phyloP scores from a whole-genome alignment of 768 basidiomycete species.

The Tricholoma flavovirens region DNA sequence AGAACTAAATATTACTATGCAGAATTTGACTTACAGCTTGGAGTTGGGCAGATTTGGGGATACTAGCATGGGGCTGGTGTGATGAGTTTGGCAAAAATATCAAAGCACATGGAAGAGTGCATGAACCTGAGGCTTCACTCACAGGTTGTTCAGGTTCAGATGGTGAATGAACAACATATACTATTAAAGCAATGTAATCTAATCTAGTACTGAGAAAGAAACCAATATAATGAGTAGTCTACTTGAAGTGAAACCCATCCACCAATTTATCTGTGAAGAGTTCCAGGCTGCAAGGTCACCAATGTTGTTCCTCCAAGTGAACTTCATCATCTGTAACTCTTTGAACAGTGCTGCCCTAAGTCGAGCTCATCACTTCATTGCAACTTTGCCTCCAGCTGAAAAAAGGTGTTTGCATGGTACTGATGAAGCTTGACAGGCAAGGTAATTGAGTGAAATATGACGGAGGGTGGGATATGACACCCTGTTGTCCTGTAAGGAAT shows the following conservation, averaged over 20 bases:
- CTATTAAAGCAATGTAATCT: neutral
- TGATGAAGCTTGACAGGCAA: neutral
- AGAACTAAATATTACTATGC: neutral
- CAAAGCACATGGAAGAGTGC: neutral
- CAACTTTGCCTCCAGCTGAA: neutral
- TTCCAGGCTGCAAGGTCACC: neutral
- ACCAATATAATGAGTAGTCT: neutral
- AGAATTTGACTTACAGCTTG: neutral
- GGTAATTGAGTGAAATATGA: neutral
- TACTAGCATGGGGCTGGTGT: neutral
- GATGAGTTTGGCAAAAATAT: neutral
- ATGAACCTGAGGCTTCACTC: neutral
- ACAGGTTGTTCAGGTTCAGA: neutral
- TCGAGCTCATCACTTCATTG: neutral
- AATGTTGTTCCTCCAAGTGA: neutral
- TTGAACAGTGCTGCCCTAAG: neutral
- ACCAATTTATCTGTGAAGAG: neutral
- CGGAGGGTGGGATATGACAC: neutral
- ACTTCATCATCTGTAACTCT: neutral
- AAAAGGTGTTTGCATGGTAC: neutral
- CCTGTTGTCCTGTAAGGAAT: neutral
- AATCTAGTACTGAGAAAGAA: neutral
- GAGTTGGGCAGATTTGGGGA: neutral
- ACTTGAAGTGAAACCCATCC: neutral
- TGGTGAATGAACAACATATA: neutral